Evolutionary conservation across 2,329 filamentous ascomycete genomes (phyloP).

Genomic region (Colletotrichum limetticola): DNA sequence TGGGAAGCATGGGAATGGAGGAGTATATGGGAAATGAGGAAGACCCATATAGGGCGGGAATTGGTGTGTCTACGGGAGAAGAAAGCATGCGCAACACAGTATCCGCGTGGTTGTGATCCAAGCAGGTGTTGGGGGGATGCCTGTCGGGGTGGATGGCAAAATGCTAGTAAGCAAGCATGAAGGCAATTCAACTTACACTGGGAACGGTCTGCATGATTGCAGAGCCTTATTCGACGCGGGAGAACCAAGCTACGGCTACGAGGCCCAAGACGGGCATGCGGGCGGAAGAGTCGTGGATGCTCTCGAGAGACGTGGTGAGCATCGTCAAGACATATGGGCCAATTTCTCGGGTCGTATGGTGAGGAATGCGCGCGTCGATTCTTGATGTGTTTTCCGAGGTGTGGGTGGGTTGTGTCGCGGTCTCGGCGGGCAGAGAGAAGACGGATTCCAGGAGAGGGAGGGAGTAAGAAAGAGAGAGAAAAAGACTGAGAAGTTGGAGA

Average conservation of each 20-base stretch:
- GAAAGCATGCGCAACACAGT: neutral
- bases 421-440: neutral
- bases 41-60: neutral
- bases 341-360: conserved; percentile 24
- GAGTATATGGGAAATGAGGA: conserved; percentile 25
- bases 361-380: conserved; percentile 26
- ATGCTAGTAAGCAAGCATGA: neutral
- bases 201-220: conserved; percentile 66
- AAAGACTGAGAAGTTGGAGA: neutral
- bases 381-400: neutral
- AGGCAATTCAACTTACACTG: conserved; percentile 51
- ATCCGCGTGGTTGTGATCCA: neutral
- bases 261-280: conserved; percentile 29
- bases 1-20: neutral
- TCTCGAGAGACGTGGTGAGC: conserved; percentile 33
- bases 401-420: neutral
- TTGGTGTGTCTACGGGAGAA: conserved; percentile 4
- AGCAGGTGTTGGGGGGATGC: conserved; percentile 26
- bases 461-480: neutral
- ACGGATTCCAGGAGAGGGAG: neutral
- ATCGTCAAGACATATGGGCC: conserved; percentile 37
- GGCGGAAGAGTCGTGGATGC: conserved; percentile 31
- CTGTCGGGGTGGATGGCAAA: conserved; percentile 15
- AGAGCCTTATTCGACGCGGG: conserved; percentile 50
- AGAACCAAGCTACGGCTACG: conserved; percentile 35